Conservation (phyloP, 371 early-diverging fungal species). For the Blastocladiella emersonii region DNA sequence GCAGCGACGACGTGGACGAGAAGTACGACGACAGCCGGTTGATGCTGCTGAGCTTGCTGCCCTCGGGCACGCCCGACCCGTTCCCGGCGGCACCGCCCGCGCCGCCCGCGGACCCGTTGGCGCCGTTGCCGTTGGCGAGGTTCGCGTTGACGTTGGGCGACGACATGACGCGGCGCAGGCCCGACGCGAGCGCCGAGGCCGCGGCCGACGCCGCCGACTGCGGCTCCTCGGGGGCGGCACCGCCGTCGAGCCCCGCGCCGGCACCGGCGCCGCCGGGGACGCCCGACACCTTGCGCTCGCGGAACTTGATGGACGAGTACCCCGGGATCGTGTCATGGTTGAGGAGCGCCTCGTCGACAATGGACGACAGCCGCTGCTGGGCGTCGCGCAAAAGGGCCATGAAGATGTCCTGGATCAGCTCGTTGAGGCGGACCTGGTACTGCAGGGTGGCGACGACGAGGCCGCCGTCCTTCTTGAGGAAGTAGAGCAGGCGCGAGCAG, state of each 20-base stretch:
- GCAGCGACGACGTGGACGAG: slow-evolving; percentile 5
- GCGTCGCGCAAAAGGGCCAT: slow-evolving; percentile 39
- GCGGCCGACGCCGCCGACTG: not conserved
- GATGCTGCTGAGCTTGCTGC: not conserved
- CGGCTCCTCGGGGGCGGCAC: not conserved
- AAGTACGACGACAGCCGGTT: not conserved
- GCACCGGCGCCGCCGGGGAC: no score
- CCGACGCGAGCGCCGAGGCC: not conserved
- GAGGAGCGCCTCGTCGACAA: slow-evolving; percentile 50
- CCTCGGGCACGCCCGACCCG: not conserved
- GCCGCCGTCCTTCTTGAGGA: slow-evolving; percentile 59
- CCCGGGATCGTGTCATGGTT: slow-evolving; percentile 56
- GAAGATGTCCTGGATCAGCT: slow-evolving; percentile 51
- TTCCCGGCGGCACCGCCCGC: not conserved
- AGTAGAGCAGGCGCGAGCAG: slow-evolving; percentile 51
- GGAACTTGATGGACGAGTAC: slow-evolving; percentile 43
- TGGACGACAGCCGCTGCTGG: slow-evolving; percentile 35
- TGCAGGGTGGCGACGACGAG: slow-evolving; percentile 44
- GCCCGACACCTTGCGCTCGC: slow-evolving; percentile 6
- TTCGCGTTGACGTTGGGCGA: not conserved
- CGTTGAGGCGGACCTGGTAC: slow-evolving; percentile 45
- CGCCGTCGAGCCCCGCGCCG: not conserved
- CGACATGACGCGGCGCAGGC: not conserved
- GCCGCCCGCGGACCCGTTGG: not conserved
- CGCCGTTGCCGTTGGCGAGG: not conserved